Conservation (phyloP, 352 stramenopile genomes). For the Pseudoperonospora humuli region DNA sequence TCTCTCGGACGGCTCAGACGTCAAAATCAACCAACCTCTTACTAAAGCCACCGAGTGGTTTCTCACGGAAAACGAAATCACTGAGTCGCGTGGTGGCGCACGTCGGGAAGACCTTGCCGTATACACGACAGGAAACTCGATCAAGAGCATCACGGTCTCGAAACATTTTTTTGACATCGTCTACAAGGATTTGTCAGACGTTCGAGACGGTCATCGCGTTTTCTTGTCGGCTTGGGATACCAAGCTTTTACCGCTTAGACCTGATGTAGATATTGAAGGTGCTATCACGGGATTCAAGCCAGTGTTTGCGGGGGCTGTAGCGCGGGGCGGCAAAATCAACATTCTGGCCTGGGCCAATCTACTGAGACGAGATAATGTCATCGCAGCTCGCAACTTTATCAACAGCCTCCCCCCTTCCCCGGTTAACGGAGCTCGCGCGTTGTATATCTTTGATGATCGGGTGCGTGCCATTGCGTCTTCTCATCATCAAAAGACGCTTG, state of each 20-base stretch:
- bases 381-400: conserved; percentile 28
- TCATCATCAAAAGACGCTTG: conserved; percentile 46
- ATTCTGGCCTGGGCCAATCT: conserved; percentile 40
- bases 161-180: conserved; percentile 32
- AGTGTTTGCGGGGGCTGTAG: conserved; percentile 18
- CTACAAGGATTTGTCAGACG: conserved; percentile 29
- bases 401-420: conserved; percentile 21
- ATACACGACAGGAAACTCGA: conserved; percentile 24
- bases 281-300: conserved; percentile 19
- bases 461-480: conserved; percentile 20
- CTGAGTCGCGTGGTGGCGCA: neutral
- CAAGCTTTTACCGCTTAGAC: conserved; percentile 28
- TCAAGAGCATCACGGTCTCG: conserved; percentile 25
- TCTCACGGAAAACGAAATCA: conserved; percentile 1
- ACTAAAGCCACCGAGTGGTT: neutral
- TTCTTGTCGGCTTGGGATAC: conserved; percentile 30
- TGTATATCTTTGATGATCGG: conserved; percentile 48
- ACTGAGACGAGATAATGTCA: conserved; percentile 17
- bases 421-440: conserved; percentile 11
- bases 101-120: conserved; percentile 21
- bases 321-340: conserved; percentile 26
- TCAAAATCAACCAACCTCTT: neutral
- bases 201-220: conserved; percentile 13
- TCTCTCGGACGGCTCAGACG: neutral
- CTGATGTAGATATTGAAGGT: conserved; percentile 12